Base-by-base conservation (phyloP, 78 protist genomes). In the Salpingoeca rosetta region DNA sequence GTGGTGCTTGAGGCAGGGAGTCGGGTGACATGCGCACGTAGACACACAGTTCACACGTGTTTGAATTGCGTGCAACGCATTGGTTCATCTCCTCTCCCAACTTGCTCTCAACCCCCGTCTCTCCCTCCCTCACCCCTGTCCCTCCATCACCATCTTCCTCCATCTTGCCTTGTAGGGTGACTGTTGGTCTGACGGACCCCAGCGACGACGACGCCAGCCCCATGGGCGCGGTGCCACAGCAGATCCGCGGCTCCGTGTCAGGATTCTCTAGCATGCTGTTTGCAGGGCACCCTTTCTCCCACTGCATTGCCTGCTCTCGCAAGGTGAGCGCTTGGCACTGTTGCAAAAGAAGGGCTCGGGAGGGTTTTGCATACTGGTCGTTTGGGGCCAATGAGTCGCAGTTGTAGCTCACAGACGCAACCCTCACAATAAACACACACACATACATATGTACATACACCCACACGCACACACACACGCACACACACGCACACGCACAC, bases 301-400 rank as follows among this genome's bases (percentile, higher is more conserved):
- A 87, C 41, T 97, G 99, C 86, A 93, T 96, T 0, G 99, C 96
- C 25, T 97, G 99, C 88, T 94, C 97, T 12, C 44, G 57, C 0
- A 65, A 35, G 17, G 93, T 93, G 2, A 12, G 80, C 11, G 10
- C 17, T 11, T 72, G 35, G 76, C 10, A 26, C 37, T 27, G 22
- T 10, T 10, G 22, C 35, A 26, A 7, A 27, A 28, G 37, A 72
- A 26, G 36, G 24, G 76, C 36, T 28, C 36, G 35, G 7, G 76
- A 27, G 35, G 76, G 76, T 11, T 11, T 72, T 11, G 76, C 37
- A 27, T 11, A 26, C 36, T 10, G 76, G 22, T 11, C 35, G 2
- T 72, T 27, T 11, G 22, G 76, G 76, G 22, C 10, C 10, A 72
- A 26, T 27, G 22, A 2, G 76, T 11, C 10, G 76, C 37, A 7